Base-by-base conservation (phyloP, 495 filamentous ascomycete genomes). In the Penicillium chermesinum region DNA sequence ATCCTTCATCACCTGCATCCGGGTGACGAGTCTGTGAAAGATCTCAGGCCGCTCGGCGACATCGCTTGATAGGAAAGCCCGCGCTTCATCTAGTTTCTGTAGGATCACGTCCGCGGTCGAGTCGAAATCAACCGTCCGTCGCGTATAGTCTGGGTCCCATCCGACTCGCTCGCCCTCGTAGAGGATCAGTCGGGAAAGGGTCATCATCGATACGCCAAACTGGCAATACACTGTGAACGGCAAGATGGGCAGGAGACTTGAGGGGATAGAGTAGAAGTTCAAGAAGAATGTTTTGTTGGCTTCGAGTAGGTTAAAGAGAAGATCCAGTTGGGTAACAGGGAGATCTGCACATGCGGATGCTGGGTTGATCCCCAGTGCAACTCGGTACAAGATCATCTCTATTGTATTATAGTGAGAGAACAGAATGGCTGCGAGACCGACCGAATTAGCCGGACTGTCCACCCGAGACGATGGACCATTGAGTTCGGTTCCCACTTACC, bases 101-200 rank as follows among this genome's bases (percentile, higher is more conserved):
- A 7, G 4, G 6, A 55, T 14, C 8, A 15, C 2, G 15, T 56
- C 49, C 12, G 55, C 21, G 0, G 33, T 48, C 1, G 46, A 16
- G 5, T 55, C 17, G 20, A 54, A 50, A 34, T 63, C 47, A 2
- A 63, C 37, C 2, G 37, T 53, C 2, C 27, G 50, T 36, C 44
- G 44, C 6, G 52, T 57, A 22, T 63, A 61, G 5, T 27, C 41
- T 48, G 55, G 59, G 18, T 57, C 57, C 53, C 60, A 54, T 2
- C 43, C 52, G 9, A 41, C 32, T 5, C 41, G 40, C 4, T 57
- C 44, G 7, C 52, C 51, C 40, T 61, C 57, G 32, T 61, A 57
- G 7, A 69, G 63, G 0, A 55, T 61, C 3, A 71, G 52, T 1
- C 60, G 53, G 0, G 64, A 66, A 2, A 69, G 42, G 6, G 55